Base-by-base conservation (phyloP, 441 rosid species). In the Isatis lusitanica region DNA sequence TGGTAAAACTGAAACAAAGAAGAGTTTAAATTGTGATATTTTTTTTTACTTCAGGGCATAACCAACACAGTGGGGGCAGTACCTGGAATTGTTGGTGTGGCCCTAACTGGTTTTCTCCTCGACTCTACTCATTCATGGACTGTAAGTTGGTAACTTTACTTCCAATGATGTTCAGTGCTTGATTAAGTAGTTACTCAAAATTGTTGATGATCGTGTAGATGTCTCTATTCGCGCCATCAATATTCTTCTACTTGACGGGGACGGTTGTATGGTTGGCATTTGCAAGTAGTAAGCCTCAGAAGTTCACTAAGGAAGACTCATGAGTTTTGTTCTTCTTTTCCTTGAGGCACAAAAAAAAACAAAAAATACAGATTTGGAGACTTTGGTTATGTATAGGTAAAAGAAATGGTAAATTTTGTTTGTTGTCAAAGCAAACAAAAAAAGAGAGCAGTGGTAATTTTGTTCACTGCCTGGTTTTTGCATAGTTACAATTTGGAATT, bases 121-220 rank as follows among this genome's bases (percentile, higher is more conserved):
- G 99, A 94, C 83, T 80, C 90, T 68, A 94, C 97, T 72, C 97
- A 90, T 76, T 90, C 97, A 0, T 94, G 97, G 97, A 89, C 96
- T 74, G 98, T 94, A 92, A 89, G 97, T 84, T 71, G 40, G 68
- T 62, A 74, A 6, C 10, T 30, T 50, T 3, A 24, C 28, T 52
- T 26, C 18, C 5, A 44, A 1, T 26, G 38, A 58, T 43, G 58
- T 21, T 38, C 30, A 56, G 2, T 18, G 2, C 21, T 9, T 63
- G 7, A 1, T 47, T 2, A 18, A 9, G 33, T 8, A 51, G 15
- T 55, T 16, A 42, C 48, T 17, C 46, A 75, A 24, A 2, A 4
- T 24, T 26, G 0, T 42, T 10, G 35, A 39, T 58, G 15, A 57
- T 64, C 5, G 4, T 62, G 86, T 77, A 92, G 99, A 59, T 87